A percentile compares a stretch with the other conserved stretches of the same genome.
Evolutionary conservation across 495 filamentous ascomycete genomes (phyloP).

Genomic region (Tuber umbilicatum): DNA sequence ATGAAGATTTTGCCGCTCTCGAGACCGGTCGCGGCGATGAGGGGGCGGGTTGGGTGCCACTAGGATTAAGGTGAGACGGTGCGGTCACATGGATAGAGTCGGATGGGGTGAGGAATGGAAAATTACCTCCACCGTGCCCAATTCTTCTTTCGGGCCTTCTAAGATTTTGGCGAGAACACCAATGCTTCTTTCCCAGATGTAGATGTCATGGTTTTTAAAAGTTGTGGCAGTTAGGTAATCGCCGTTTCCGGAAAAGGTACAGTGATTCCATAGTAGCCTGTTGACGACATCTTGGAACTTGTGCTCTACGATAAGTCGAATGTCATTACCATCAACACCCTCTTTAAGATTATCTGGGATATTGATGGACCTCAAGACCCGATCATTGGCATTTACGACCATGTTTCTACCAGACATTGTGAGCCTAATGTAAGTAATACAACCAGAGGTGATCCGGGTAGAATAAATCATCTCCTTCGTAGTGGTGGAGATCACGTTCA

Average conservation of each 20-base stretch:
- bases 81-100: not conserved
- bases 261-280: conserved; percentile 87
- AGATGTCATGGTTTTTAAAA: conserved; percentile 95
- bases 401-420: conserved; percentile 75
- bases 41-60: conserved; percentile 88
- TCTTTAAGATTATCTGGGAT: conserved; percentile 55
- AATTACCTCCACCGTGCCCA: conserved; percentile 68
- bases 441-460: conserved; percentile 73
- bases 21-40: conserved; percentile 82
- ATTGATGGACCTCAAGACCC: conserved; percentile 83
- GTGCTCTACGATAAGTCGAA: conserved; percentile 87
- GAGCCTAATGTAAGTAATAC: conserved; percentile 80
- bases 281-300: conserved; percentile 98
- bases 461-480: conserved; percentile 76
- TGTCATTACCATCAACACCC: conserved; percentile 59
- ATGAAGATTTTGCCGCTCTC: conserved; percentile 84
- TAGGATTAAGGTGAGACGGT: conserved; percentile 13
- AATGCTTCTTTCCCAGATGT: conserved; percentile 92
- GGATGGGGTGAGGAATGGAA: not conserved
- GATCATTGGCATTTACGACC: conserved; percentile 82
- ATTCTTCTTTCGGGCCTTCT: conserved; percentile 89
- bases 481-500: conserved; percentile 83
- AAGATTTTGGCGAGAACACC: conserved; percentile 94
- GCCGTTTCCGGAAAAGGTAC: conserved; percentile 83
- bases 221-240: conserved; percentile 91